phyloP scores from a whole-genome alignment of 371 early-diverging fungal species.

The Mortierella sp. region DNA sequence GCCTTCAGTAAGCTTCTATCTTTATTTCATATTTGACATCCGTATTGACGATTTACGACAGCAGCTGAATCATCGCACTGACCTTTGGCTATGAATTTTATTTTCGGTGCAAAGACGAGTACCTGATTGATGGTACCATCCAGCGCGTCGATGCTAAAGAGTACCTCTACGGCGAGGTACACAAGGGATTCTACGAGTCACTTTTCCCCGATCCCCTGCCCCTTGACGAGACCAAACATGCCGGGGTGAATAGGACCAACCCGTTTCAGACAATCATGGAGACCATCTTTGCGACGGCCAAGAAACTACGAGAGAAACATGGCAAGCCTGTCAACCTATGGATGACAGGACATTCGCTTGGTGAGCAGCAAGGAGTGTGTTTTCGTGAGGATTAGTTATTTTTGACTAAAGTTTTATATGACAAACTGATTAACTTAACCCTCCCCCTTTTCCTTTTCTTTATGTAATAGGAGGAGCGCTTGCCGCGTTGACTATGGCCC shows the following conservation, averaged over 20 bases:
- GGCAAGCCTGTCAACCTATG: slow-evolving; percentile 62
- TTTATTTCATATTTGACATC: neutral
- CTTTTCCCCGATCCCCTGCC: slow-evolving; percentile 53
- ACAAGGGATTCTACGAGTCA: slow-evolving; percentile 55
- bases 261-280: slow-evolving; percentile 63
- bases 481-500: slow-evolving; percentile 62
- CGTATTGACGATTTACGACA: too few relatives aligned
- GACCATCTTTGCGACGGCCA: slow-evolving; percentile 57
- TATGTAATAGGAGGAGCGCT: slow-evolving; percentile 56
- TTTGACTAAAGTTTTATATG: neutral
- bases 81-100: neutral
- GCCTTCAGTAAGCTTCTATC: slow-evolving; percentile 47
- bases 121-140: slow-evolving; percentile 49
- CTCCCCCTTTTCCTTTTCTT: neutral
- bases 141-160: slow-evolving; percentile 46
- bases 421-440: neutral
- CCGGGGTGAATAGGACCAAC: slow-evolving; percentile 53
- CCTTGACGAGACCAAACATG: slow-evolving; percentile 19
- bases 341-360: slow-evolving; percentile 68
- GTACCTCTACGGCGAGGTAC: slow-evolving; percentile 54
- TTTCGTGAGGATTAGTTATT: too few relatives aligned
- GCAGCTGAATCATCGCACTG: neutral
- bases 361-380: slow-evolving; percentile 14
- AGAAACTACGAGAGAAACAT: slow-evolving; percentile 30
- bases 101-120: slow-evolving; percentile 59